These are phyloP conservation scores for Whalleya microplaca DNA, from an alignment of 2,329 filamentous ascomycete species.

Conservation along the genomic window DNA sequence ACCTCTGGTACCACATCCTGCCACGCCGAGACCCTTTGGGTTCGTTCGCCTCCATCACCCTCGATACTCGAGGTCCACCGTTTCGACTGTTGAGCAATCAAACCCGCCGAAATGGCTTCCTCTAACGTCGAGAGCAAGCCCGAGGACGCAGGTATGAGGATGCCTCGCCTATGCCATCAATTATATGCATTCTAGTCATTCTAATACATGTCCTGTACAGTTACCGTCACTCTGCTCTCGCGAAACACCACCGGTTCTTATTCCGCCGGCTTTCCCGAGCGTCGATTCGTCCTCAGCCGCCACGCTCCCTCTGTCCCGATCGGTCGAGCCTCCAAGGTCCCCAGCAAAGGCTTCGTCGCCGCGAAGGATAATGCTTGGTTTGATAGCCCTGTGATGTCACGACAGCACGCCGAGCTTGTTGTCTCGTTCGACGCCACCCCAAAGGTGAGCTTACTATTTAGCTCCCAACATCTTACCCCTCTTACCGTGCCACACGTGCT, in stretches of 20 bases:
- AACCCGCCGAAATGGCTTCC: constrained; percentile 7
- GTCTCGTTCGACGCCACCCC: constrained; percentile 43
- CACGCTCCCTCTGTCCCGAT: constrained; percentile 36
- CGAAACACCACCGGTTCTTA: constrained; percentile 7
- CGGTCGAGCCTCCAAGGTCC: constrained; percentile 51
- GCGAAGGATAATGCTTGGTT: constrained; percentile 64
- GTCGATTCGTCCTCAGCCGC: constrained; percentile 36
- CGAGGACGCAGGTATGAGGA: constrained; percentile 22
- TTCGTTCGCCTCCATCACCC: not conserved
- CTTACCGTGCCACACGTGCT: constrained; percentile 9
- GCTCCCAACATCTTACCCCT: not conserved
- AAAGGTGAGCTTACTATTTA: constrained; percentile 43
- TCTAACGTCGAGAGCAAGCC: constrained; percentile 4
- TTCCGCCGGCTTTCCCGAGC: constrained; percentile 19
- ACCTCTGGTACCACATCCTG: too few relatives aligned
- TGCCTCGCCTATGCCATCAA: not conserved
- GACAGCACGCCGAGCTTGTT: constrained; percentile 63
- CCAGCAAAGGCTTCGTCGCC: constrained; percentile 46
- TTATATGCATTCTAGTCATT: not conserved
- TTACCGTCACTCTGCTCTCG: constrained; percentile 27
- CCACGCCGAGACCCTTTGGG: not conserved
- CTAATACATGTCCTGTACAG: constrained; percentile 1
- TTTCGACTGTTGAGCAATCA: not conserved
- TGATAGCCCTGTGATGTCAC: constrained; percentile 72
- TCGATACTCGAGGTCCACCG: not conserved